Percentiles rank a stretch among this genome's conserved stretches.
Conservation (phyloP, 2,329 filamentous ascomycete genomes). For the Colletotrichum sp. region DNA sequence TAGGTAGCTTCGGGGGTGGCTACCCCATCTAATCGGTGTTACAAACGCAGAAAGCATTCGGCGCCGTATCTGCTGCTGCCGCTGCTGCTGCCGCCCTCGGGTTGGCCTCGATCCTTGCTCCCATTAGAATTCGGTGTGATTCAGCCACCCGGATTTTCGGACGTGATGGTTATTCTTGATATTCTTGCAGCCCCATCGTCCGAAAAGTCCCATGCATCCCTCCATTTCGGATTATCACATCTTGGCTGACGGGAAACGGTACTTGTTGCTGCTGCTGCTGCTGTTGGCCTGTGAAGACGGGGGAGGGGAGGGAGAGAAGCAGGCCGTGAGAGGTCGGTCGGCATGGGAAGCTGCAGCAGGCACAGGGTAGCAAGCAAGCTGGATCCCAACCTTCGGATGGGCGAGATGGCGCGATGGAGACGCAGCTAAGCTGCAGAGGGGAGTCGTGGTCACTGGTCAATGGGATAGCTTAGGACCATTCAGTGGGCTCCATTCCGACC, state of each 20-base stretch:
- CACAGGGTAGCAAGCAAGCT: slow-evolving; percentile 3
- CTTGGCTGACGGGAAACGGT: neutral
- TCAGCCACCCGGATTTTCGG: neutral
- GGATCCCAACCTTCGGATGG: neutral
- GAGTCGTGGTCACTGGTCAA: slow-evolving; percentile 20
- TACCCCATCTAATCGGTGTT: neutral
- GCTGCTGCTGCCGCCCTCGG: neutral
- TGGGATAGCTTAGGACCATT: neutral
- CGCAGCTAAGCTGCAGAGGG: slow-evolving; percentile 7
- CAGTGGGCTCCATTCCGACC: slow-evolving; percentile 20
- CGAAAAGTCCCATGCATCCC: neutral
- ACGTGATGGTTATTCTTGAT: neutral
- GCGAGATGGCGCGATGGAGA: neutral
- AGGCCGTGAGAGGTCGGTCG: neutral
- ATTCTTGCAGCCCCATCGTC: neutral
- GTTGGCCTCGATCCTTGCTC: neutral
- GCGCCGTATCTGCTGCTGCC: neutral
- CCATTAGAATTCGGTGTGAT: neutral
- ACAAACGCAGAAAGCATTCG: neutral
- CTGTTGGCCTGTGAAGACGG: neutral
- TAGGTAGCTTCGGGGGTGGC: neutral
- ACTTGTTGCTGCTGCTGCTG: neutral
- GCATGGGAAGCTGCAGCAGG: neutral
- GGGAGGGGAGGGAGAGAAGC: neutral
- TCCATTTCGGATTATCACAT: neutral